Conservation (phyloP, 805 yeast species). For the Wickerhamiella cacticola region DNA sequence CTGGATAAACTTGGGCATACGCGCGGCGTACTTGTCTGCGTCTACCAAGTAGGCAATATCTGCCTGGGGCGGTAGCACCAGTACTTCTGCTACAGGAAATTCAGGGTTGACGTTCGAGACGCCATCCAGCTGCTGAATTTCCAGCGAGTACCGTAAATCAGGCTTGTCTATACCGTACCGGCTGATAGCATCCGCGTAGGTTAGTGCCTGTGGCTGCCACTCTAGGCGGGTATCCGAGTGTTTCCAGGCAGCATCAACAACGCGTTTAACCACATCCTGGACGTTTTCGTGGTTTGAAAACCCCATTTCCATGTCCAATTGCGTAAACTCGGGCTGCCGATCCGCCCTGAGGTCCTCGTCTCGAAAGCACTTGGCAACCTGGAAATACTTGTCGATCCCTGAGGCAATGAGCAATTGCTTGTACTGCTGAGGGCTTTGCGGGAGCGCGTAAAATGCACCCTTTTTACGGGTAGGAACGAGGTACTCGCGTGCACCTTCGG, state of each 20-base stretch:
- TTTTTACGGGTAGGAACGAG: slow-evolving; percentile 74
- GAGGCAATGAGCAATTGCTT: slow-evolving; percentile 91
- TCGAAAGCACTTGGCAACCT: slow-evolving; percentile 85
- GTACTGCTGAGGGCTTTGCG: slow-evolving; percentile 97
- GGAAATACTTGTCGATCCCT: slow-evolving; percentile 77
- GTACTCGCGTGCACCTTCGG: slow-evolving; percentile 96
- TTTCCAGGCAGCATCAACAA: slow-evolving; percentile 47
- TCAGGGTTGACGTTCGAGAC: slow-evolving; percentile 30
- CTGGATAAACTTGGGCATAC: slow-evolving; percentile 8
- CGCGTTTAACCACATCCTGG: slow-evolving; percentile 45
- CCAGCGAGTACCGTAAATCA: slow-evolving; percentile 50
- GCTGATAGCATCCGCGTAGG: slow-evolving; percentile 57
- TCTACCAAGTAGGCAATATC: neutral
- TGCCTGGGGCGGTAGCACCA: slow-evolving; percentile 35
- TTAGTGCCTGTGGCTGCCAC: slow-evolving; percentile 26
- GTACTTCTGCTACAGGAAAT: slow-evolving; percentile 64
- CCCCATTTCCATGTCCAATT: slow-evolving; percentile 89
- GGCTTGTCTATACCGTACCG: slow-evolving; percentile 90
- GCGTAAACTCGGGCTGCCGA: slow-evolving; percentile 96
- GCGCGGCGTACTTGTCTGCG: slow-evolving; percentile 1
- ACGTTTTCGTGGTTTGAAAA: slow-evolving; percentile 63
- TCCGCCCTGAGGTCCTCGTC: slow-evolving; percentile 93
- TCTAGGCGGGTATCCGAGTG: slow-evolving; percentile 23
- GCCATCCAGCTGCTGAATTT: slow-evolving; percentile 37
- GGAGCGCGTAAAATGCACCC: slow-evolving; percentile 67